Evolutionary conservation across 441 rosid species (phyloP), one percentile per base, ranked within the genome.

Genomic region (Iberis amara): DNA sequence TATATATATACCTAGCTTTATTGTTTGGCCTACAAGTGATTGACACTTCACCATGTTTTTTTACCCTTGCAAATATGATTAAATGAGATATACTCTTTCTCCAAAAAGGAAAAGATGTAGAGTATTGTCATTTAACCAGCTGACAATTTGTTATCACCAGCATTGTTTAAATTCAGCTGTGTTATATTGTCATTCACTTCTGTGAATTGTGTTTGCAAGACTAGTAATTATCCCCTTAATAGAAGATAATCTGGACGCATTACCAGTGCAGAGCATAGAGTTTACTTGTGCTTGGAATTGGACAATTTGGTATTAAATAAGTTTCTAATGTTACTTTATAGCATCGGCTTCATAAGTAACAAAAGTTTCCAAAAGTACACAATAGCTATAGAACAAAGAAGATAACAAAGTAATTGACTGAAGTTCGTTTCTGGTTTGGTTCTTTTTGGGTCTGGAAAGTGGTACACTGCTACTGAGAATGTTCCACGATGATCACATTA

Each of bases 81-180:
- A 18, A 18, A 18, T 18, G 21, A 18, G 3, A 18, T 18, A 18
- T 18, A 18, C 30, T 0, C 2, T 46, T n/a, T 27, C 26, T 38
- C 61, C 4, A 7, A 36, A 46, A 39, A 57, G 6, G 38, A 26
- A 32, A 26, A 46, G 15, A 57, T 36, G 53, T 12, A 8, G 21
- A 36, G 55, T 27, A 35, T 12, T 14, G 30, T 26, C 6, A 26
- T 26, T 26, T 26, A 18, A 18, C 21, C 21, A 18, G 21, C 21
- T 18, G 21, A 18, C 30, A 6, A 3, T 26, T 4, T 26, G 5
- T 10, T 33, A 37, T 14, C 15, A 37, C 30, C 30, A 37, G 6
- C 8, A 37, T 37, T 37, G 39, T 11, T 11, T 11, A 11, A 11
- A n/a, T 6, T 10, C n/a, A 35, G 21, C 21, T 18, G 21, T 18